phyloP scores from a whole-genome alignment of 2,329 filamentous ascomycete genomes.

The Aspergillus nomiae region DNA sequence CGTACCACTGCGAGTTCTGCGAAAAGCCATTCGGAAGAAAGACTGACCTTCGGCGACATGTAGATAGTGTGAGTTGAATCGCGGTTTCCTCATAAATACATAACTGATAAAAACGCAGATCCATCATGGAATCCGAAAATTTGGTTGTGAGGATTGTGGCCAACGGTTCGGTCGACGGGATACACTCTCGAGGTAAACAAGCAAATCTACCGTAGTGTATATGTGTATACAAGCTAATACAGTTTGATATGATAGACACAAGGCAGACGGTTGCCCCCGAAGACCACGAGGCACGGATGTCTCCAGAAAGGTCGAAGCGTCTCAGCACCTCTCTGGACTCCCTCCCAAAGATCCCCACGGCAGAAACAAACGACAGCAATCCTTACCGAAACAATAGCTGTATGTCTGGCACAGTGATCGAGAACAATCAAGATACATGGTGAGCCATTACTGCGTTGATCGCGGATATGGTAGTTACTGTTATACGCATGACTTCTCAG shows the following conservation, averaged over 20 bases:
- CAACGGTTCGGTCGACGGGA: constrained; percentile 77
- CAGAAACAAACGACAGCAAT: neutral
- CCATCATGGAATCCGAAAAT: constrained; percentile 71
- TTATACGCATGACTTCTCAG: neutral
- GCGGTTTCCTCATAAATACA: neutral
- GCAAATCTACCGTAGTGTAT: neutral
- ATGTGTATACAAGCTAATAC: constrained; percentile 1
- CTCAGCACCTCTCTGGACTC: neutral
- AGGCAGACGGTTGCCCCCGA: constrained; percentile 20
- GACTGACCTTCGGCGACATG: constrained; percentile 69
- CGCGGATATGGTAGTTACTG: neutral
- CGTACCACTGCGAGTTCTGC: constrained; percentile 71
- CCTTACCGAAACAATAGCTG: neutral
- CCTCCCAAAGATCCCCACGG: neutral
- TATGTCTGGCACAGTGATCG: neutral
- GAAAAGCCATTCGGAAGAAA: constrained; percentile 77
- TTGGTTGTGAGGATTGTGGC: constrained; percentile 70
- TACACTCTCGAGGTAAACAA: constrained; percentile 71
- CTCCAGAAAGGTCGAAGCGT: neutral
- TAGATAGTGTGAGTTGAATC: constrained; percentile 50
- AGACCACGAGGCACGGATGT: constrained; percentile 5
- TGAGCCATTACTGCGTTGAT: constrained; percentile 12
- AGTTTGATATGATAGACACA: constrained; percentile 13
- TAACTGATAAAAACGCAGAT: constrained; percentile 60
- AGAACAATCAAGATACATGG: neutral